A percentile compares a stretch with the other conserved stretches of the same genome.
These are phyloP conservation scores for Penicillium steckii DNA, from an alignment of 495 filamentous ascomycete genomes.

Conservation along the genomic window DNA sequence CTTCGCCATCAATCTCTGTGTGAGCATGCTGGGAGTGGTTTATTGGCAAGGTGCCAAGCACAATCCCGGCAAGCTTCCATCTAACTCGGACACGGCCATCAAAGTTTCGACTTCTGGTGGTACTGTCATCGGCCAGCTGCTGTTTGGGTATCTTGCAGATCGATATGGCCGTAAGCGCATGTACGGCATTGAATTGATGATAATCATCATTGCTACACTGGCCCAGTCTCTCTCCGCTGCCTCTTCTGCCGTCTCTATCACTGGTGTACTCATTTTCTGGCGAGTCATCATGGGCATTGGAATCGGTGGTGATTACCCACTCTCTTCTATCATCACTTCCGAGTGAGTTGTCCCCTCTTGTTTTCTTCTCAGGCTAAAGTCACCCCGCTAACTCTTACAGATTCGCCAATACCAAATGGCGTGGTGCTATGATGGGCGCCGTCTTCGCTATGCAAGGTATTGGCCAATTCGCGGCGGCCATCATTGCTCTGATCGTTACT, in stretches of 20 bases:
- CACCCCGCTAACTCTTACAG: slow-evolving; percentile 26
- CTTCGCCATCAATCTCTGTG: slow-evolving; percentile 76
- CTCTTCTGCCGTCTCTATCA: slow-evolving; percentile 67
- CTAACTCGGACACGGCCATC: slow-evolving; percentile 72
- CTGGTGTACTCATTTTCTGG: slow-evolving; percentile 86
- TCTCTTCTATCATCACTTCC: slow-evolving; percentile 81
- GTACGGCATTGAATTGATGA: slow-evolving; percentile 85
- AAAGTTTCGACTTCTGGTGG: slow-evolving; percentile 87
- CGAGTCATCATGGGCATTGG: slow-evolving; percentile 81
- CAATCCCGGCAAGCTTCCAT: slow-evolving; percentile 56
- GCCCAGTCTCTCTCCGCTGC: slow-evolving; percentile 69
- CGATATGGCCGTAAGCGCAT: slow-evolving; percentile 76
- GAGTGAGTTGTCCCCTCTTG: slow-evolving; percentile 49
- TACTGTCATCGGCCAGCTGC: slow-evolving; percentile 81
- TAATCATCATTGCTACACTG: slow-evolving; percentile 84
- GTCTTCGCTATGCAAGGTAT: slow-evolving; percentile 86
- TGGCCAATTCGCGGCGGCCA: slow-evolving; percentile 69
- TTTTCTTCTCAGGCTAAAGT: slow-evolving; percentile 6
- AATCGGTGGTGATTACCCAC: slow-evolving; percentile 84
- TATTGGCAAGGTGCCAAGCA: slow-evolving; percentile 58
- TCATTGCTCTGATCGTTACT: slow-evolving; percentile 69
- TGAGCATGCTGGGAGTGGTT: slow-evolving; percentile 70
- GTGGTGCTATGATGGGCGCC: slow-evolving; percentile 85
- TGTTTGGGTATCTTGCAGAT: slow-evolving; percentile 80
- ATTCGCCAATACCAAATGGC: slow-evolving; percentile 81